Base-by-base conservation (phyloP, 2,329 filamentous ascomycete species). In the Cercospora brassicicola region DNA sequence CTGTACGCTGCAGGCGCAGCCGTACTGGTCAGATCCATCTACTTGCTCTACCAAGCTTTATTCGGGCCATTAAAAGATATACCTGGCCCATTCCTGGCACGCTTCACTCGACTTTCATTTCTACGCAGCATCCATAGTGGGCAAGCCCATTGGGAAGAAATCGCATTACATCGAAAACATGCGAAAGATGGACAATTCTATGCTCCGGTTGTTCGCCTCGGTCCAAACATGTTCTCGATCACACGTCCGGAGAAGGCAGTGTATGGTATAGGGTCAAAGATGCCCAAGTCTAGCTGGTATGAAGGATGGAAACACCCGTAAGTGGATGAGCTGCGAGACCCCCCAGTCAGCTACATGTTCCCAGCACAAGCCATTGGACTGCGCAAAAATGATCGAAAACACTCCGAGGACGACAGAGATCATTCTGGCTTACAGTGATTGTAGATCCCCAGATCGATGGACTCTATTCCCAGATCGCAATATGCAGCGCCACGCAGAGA, bases 211-310 rank as follows among this genome's bases (percentile, higher is more conserved):
- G 73, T 75, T 18, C 70, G 73, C 6, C 59, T 74, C 1, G 73
- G 69, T 10, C 73, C 73, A n/a, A 72, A 73, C 18, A 56, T 68
- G 51, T 72, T 72, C 63, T 70, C 65, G 10, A 71, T 72, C 53
- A 62, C 69, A 4, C 53, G 56, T 2, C 65, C 71, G 15, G 65
- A 72, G 4, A 70, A 72, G 48, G 62, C 28, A 10, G 68, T 75
- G n/a, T 74, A 73, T 57, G 69, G 66, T 1, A 72, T 72, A 39
- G 62, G 68, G 11, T 70, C 69, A 11, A 70, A 72, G 26, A 68
- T 76, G 74, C 20, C 79, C 28, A 74, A 74, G 57, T 67, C 56
- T 11, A 60, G 42, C 15, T 74, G 68, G 67, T 73, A 74, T 56
- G 69, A 70, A n/a, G 62, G 65, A 18, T 67, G 61, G 67, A 64